Evolutionary conservation across 2,329 filamentous ascomycete genomes (phyloP).

Genomic region (Talaromyces verruculosus): DNA sequence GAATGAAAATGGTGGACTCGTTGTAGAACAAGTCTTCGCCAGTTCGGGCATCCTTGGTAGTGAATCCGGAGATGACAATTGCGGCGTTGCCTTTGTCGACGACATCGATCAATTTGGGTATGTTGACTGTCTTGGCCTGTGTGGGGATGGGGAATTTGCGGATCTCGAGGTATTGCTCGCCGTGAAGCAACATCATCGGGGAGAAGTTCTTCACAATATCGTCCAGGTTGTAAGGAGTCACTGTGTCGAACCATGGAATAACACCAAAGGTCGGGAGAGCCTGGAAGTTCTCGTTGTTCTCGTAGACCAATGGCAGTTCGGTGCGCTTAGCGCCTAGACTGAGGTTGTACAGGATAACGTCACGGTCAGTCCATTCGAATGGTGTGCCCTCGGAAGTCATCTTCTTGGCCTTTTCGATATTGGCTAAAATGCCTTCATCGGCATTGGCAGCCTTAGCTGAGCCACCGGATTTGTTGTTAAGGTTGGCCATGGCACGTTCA

Average conservation of each 20-base stretch:
- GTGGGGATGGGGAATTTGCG: constrained; percentile 90
- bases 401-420: constrained; percentile 74
- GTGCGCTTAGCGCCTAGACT: constrained; percentile 88
- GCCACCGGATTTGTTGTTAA: constrained; percentile 64
- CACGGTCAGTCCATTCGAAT: constrained; percentile 81
- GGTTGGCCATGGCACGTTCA: constrained; percentile 79
- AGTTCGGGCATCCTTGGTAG: constrained; percentile 79
- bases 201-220: constrained; percentile 93
- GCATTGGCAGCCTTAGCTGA: constrained; percentile 52
- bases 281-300: constrained; percentile 89
- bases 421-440: constrained; percentile 66
- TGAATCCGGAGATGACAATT: constrained; percentile 74
- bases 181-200: constrained; percentile 98
- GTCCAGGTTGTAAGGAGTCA: constrained; percentile 74
- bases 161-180: constrained; percentile 97
- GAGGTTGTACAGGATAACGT: constrained; percentile 93
- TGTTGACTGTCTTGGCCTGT: constrained; percentile 70
- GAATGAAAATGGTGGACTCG: constrained; percentile 88
- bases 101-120: constrained; percentile 83
- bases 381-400: constrained; percentile 70
- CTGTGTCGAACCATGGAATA: constrained; percentile 86
- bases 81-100: constrained; percentile 93
- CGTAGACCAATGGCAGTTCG: constrained; percentile 84
- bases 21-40: constrained; percentile 96
- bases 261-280: constrained; percentile 94